Evolutionary conservation across 768 basidiomycete genomes (phyloP).

Genomic region (Mycena amicta): DNA sequence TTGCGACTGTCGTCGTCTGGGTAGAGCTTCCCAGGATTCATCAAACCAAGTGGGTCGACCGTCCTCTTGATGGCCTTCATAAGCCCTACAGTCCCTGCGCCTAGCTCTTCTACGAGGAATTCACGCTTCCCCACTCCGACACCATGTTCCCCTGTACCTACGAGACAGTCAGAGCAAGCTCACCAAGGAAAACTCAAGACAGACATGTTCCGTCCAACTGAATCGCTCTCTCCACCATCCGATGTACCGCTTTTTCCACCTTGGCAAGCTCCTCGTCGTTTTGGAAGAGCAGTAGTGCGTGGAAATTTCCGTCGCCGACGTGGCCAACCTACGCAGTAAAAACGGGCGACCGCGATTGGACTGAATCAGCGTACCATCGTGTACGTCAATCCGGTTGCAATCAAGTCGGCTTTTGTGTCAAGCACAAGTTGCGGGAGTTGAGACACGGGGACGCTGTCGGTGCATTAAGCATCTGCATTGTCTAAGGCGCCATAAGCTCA

Average conservation of each 20-base stretch:
- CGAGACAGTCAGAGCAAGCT: background rate
- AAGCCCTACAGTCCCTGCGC: slow-evolving; percentile 76
- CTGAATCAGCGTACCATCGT: too few species aligned
- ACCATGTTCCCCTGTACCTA: slow-evolving; percentile 83
- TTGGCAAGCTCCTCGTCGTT: slow-evolving; percentile 52
- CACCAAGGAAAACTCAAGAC: slow-evolving; percentile 17
- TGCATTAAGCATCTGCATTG: background rate
- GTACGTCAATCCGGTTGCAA: slow-evolving; percentile 54
- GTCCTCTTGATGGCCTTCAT: slow-evolving; percentile 83
- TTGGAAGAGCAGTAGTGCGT: slow-evolving; percentile 56
- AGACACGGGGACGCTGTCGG: slow-evolving; percentile 59
- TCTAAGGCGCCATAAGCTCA: slow-evolving; percentile 28
- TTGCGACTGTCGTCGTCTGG: background rate
- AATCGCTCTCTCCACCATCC: slow-evolving; percentile 71
- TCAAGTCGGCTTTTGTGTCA: slow-evolving; percentile 74
- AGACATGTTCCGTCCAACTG: slow-evolving; percentile 74
- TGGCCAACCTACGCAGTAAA: background rate
- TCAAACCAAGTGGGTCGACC: slow-evolving; percentile 72
- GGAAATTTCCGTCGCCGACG: slow-evolving; percentile 68
- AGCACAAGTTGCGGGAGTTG: slow-evolving; percentile 63
- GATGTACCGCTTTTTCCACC: slow-evolving; percentile 49
- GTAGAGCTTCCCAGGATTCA: slow-evolving; percentile 77
- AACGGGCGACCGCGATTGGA: too few species aligned
- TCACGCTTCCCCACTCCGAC: slow-evolving; percentile 85
- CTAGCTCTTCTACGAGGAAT: slow-evolving; percentile 82